Conservation (phyloP, 2,329 filamentous ascomycete genomes). For the Thielaviopsis cerberus region DNA sequence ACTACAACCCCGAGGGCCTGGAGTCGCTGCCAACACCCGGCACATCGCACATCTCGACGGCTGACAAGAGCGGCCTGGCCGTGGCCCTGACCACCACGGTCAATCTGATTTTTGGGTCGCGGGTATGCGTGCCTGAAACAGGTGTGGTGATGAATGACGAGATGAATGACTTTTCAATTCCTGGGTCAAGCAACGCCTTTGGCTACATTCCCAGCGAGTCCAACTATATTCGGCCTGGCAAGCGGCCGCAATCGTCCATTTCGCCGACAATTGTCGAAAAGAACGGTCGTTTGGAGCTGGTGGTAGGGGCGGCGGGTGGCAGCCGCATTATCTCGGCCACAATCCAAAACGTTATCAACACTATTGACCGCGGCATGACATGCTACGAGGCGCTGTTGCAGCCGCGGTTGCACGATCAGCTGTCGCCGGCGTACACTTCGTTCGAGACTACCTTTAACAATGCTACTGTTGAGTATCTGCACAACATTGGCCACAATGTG, state of each 20-base stretch:
- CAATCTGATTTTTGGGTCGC: slow-evolving; percentile 63
- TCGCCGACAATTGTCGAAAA: slow-evolving; percentile 58
- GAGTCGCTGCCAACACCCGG: slow-evolving; percentile 42
- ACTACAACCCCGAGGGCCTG: slow-evolving; percentile 27
- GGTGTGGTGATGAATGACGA: slow-evolving; percentile 59
- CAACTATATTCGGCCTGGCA: slow-evolving; percentile 61
- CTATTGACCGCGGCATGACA: slow-evolving; percentile 48
- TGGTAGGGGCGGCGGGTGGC: slow-evolving; percentile 63
- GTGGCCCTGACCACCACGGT: slow-evolving; percentile 65
- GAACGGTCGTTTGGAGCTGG: slow-evolving; percentile 50
- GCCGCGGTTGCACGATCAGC: slow-evolving; percentile 66
- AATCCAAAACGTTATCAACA: slow-evolving; percentile 57
- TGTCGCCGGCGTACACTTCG: slow-evolving; percentile 46
- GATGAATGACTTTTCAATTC: slow-evolving; percentile 73
- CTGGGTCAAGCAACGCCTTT: slow-evolving; percentile 58
- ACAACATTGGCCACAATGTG: slow-evolving; percentile 51
- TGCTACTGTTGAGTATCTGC: slow-evolving; percentile 46
- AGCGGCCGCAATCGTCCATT: slow-evolving; percentile 63
- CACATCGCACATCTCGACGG: slow-evolving; percentile 47
- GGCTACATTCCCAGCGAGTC: slow-evolving; percentile 61
- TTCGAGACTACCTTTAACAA: slow-evolving; percentile 64
- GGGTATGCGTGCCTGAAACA: slow-evolving; percentile 61
- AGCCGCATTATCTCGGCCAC: slow-evolving; percentile 70
- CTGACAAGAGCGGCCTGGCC: slow-evolving; percentile 51
- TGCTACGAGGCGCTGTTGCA: slow-evolving; percentile 43